Percentiles rank a stretch among this genome's conserved stretches.
phyloP scores from a whole-genome alignment of 2,329 filamentous ascomycete genomes.

The Penicillium sp. region DNA sequence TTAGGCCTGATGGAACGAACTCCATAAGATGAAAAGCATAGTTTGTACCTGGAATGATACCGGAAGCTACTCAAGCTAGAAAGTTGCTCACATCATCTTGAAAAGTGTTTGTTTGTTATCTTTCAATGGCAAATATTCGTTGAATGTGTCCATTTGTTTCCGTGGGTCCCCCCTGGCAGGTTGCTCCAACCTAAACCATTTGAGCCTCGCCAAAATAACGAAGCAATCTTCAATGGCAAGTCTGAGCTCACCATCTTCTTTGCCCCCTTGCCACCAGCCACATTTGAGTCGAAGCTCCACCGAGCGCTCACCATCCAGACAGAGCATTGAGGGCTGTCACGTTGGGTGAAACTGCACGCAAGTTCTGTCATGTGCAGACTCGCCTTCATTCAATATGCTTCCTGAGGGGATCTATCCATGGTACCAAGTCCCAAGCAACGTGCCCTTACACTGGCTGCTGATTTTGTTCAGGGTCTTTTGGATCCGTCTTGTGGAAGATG shows the following conservation, averaged over 20 bases:
- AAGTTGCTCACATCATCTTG: too few relatives aligned
- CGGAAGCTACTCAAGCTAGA: neutral
- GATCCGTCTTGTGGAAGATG: neutral
- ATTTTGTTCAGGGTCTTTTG: neutral
- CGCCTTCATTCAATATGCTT: neutral
- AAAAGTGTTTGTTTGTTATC: too few relatives aligned
- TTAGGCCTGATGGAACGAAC: too few relatives aligned
- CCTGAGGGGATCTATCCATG: neutral
- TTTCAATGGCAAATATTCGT: neutral
- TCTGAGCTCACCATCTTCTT: neutral
- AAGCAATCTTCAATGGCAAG: neutral
- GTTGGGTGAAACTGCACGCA: neutral
- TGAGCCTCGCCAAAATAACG: neutral
- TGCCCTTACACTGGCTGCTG: neutral
- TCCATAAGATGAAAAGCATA: too few relatives aligned
- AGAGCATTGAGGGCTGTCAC: neutral
- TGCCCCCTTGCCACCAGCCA: neutral
- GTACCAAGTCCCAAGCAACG: neutral
- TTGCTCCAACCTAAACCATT: conserved; percentile 7
- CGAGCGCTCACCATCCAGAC: neutral
- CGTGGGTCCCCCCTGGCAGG: neutral
- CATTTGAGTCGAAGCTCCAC: neutral
- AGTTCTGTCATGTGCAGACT: neutral
- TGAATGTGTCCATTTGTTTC: neutral
- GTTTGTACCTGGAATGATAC: too few relatives aligned